A percentile compares a stretch with the other conserved stretches of the same genome.
Conservation (phyloP, 306 rosid species). For the Amphicarpaea edgeworthii region DNA sequence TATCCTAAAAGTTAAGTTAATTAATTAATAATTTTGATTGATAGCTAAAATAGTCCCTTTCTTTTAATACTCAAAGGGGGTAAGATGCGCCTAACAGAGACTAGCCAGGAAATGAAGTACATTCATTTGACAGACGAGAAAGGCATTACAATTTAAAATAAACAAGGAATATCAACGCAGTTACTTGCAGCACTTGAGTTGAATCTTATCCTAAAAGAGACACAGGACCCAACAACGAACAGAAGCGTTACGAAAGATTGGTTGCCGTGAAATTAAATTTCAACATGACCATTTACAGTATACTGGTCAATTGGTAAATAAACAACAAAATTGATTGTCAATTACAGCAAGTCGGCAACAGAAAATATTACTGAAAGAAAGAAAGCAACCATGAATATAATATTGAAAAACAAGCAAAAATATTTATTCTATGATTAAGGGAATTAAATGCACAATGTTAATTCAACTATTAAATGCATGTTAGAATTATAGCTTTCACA, state of each 20-base stretch:
- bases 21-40: not conserved
- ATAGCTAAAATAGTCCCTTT: not conserved
- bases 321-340: not conserved
- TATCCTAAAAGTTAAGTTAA: not conserved
- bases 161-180: not conserved
- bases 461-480: too few species aligned
- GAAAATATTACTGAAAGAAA: not conserved
- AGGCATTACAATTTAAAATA: not conserved
- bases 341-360: conserved; percentile 4
- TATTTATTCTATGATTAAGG: not conserved
- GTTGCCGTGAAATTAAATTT: not conserved
- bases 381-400: not conserved
- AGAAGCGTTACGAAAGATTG: not conserved
- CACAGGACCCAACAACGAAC: not conserved
- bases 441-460: not conserved
- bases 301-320: not conserved
- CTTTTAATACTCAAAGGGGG: not conserved
- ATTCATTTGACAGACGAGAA: not conserved
- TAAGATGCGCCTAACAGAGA: not conserved
- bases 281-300: not conserved
- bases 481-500: not conserved
- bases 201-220: not conserved
- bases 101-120: not conserved
- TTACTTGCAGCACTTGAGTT: conserved; percentile 4
- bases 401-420: not conserved